These are phyloP conservation scores for Podaxis pistillaris DNA, from an alignment of 768 basidiomycete species.

Conservation along the genomic window DNA sequence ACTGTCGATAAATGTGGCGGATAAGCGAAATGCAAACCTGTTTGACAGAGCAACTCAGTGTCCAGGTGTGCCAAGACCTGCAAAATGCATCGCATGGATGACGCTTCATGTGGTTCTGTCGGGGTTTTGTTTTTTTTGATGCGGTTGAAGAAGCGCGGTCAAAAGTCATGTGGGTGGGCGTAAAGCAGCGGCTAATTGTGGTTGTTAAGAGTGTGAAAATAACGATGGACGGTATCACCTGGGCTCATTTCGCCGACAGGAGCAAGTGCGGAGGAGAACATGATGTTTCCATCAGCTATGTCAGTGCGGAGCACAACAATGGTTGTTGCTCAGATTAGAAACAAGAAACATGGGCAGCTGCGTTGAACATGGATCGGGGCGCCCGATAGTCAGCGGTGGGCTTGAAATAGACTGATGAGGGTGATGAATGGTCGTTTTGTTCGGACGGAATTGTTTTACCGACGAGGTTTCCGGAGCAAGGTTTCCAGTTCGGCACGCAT, in stretches of 20 bases:
- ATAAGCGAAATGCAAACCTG: background rate
- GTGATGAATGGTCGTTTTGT: background rate
- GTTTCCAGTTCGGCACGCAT: background rate
- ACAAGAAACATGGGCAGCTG: no score
- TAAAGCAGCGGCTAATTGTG: background rate
- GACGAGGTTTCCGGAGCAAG: constrained; percentile 5
- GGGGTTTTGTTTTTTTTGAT: background rate
- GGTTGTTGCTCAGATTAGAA: no score
- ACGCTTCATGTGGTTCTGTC: background rate
- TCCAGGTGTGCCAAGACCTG: background rate
- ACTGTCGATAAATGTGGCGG: background rate
- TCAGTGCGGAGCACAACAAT: no score
- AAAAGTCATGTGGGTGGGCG: background rate
- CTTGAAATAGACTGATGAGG: no score
- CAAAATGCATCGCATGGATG: background rate
- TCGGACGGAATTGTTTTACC: background rate
- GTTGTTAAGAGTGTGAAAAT: no score
- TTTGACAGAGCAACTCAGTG: background rate
- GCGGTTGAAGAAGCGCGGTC: background rate
- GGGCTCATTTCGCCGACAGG: background rate
- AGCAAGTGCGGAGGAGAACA: no score
- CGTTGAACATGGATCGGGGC: no score
- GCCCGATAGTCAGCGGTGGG: no score
- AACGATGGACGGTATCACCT: background rate
- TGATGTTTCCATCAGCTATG: no score